Percentiles rank a stretch among this genome's conserved stretches.
phyloP scores from a whole-genome alignment of 2,329 filamentous ascomycete genomes.

The Pseudocercospora crystallina region DNA sequence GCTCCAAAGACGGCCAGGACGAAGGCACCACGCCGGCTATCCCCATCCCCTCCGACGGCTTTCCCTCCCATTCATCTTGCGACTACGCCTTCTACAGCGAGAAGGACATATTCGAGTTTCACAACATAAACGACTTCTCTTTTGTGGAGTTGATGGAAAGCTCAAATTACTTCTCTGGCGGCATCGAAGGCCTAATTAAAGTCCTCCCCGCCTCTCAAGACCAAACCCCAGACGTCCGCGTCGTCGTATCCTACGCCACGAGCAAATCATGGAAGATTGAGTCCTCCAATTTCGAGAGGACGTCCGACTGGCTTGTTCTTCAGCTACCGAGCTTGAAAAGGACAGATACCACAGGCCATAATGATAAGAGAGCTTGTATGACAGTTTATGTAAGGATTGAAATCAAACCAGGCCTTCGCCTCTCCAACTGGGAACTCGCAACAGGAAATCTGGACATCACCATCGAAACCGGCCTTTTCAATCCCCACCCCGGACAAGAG shows the following conservation, averaged over 20 bases:
- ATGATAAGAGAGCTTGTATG: slow-evolving; percentile 34
- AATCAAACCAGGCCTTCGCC: slow-evolving; percentile 33
- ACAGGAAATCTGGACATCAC: slow-evolving; percentile 41
- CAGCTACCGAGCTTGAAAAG: slow-evolving; percentile 18
- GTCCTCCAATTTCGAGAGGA: slow-evolving; percentile 32
- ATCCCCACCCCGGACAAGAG: background rate
- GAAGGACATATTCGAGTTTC: slow-evolving; percentile 16
- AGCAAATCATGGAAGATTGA: slow-evolving; percentile 35
- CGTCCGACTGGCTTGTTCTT: slow-evolving; percentile 20
- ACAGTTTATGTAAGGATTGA: slow-evolving; percentile 40
- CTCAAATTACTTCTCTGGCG: slow-evolving; percentile 17
- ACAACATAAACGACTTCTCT: slow-evolving; percentile 22
- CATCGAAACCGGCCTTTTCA: slow-evolving; percentile 34
- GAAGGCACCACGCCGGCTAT: background rate
- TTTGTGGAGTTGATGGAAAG: slow-evolving; percentile 30
- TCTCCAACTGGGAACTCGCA: slow-evolving; percentile 38
- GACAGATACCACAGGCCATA: background rate
- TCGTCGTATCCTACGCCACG: slow-evolving; percentile 39
- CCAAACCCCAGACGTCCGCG: slow-evolving; percentile 39
- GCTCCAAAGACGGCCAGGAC: background rate
- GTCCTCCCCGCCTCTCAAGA: slow-evolving; percentile 36
- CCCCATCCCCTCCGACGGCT: background rate
- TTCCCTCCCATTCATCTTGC: slow-evolving; percentile 14
- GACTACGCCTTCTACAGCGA: slow-evolving; percentile 11
- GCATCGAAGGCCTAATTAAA: slow-evolving; percentile 40